Evolutionary conservation across 768 basidiomycete genomes (phyloP).

Genomic region (Chiua virens): DNA sequence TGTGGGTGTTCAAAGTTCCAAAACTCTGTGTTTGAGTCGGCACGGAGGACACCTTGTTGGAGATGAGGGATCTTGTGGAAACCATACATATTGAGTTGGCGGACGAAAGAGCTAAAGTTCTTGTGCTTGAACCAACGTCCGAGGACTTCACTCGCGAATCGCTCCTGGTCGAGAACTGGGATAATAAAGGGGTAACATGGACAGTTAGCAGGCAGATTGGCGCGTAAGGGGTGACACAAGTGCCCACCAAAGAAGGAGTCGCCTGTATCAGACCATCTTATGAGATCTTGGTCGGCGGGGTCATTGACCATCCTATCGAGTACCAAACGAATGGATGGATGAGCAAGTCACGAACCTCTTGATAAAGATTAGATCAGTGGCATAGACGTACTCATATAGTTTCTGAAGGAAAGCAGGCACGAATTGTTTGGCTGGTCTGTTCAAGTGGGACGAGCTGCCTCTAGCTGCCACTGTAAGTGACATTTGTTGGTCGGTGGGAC

Average conservation of each 20-base stretch:
- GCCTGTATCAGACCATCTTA: slow-evolving; percentile 88
- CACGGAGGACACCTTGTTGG: slow-evolving; percentile 88
- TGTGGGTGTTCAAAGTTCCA: slow-evolving; percentile 93
- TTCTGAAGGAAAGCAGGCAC: slow-evolving; percentile 91
- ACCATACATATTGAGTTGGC: slow-evolving; percentile 96
- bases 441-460: slow-evolving; percentile 40
- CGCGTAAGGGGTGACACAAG: background rate
- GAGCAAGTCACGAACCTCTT: slow-evolving; percentile 8
- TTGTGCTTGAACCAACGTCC: slow-evolving; percentile 97
- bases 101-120: slow-evolving; percentile 93
- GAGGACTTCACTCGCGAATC: slow-evolving; percentile 85
- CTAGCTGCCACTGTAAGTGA: slow-evolving; percentile 50
- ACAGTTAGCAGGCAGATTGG: background rate
- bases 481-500: slow-evolving; percentile 57
- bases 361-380: slow-evolving; percentile 12
- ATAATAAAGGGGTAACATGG: background rate
- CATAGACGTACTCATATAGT: slow-evolving; percentile 75
- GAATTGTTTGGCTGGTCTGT: slow-evolving; percentile 46
- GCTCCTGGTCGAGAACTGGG: slow-evolving; percentile 87
- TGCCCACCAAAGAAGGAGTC: slow-evolving; percentile 86
- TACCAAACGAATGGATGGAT: slow-evolving; percentile 3
- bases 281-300: slow-evolving; percentile 74
- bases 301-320: slow-evolving; percentile 86
- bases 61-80: slow-evolving; percentile 97
- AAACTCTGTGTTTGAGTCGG: slow-evolving; percentile 76